Conservation (phyloP, 2,329 filamentous ascomycete genomes). For the Venturia effusa region DNA sequence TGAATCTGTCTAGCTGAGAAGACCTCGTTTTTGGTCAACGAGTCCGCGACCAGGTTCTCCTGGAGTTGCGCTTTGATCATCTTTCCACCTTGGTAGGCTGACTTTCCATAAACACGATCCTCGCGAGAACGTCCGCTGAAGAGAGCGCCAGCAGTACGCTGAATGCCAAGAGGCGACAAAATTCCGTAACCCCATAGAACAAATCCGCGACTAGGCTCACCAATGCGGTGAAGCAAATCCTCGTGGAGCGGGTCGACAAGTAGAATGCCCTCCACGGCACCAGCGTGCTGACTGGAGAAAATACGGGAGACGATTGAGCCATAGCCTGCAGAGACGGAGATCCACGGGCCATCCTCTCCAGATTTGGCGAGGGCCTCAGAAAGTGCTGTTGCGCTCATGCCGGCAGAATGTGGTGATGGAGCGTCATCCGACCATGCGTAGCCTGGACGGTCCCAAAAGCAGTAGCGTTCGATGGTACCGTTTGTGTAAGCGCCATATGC, state of each 20-base stretch:
- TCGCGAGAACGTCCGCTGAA: slow-evolving; percentile 70
- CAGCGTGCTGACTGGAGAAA: slow-evolving; percentile 73
- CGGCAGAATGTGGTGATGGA: slow-evolving; percentile 83
- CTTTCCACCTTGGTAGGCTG: slow-evolving; percentile 69
- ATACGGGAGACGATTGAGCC: slow-evolving; percentile 85
- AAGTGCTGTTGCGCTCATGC: slow-evolving; percentile 81
- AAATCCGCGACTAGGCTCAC: slow-evolving; percentile 62
- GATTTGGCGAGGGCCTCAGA: slow-evolving; percentile 73
- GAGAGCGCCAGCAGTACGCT: slow-evolving; percentile 67
- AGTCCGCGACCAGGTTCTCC: slow-evolving; percentile 78
- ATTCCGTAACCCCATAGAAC: slow-evolving; percentile 76
- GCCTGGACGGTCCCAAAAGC: slow-evolving; percentile 90
- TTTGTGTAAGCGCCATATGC: slow-evolving; percentile 66
- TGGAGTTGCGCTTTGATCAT: slow-evolving; percentile 85
- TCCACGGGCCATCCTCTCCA: slow-evolving; percentile 79
- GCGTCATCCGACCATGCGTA: slow-evolving; percentile 84
- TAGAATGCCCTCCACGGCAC: slow-evolving; percentile 65
- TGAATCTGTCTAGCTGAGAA: slow-evolving; percentile 70
- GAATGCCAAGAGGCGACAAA: slow-evolving; percentile 75
- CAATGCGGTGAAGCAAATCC: slow-evolving; percentile 59
- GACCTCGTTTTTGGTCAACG: slow-evolving; percentile 75
- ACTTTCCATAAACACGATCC: slow-evolving; percentile 75
- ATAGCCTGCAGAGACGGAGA: slow-evolving; percentile 75
- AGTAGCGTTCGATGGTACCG: slow-evolving; percentile 77
- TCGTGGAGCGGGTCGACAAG: slow-evolving; percentile 86